Percentiles rank a stretch among this genome's conserved stretches.
Conservation (phyloP, 371 early-diverging fungal species). For the Apophysomyces trapeziformis region DNA sequence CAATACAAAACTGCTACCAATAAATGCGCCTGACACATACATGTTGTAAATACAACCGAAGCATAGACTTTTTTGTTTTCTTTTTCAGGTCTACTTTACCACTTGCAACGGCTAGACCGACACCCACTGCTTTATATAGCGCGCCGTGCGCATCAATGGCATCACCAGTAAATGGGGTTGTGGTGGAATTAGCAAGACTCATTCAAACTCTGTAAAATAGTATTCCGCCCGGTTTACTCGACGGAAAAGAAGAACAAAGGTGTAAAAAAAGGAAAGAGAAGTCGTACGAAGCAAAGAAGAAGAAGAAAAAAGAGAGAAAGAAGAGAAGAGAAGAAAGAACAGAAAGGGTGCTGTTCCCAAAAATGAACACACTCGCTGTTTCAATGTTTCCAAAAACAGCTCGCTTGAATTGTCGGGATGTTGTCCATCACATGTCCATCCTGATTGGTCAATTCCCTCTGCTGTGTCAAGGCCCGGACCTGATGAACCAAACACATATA, state of each 20-base stretch:
- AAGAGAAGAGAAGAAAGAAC: conserved; percentile 14
- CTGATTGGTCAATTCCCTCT: neutral
- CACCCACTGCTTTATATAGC: conserved; percentile 83
- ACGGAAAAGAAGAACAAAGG: neutral
- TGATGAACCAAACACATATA: neutral
- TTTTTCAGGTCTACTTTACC: conserved; percentile 36
- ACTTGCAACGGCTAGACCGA: conserved; percentile 78
- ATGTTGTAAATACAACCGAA: conserved; percentile 2
- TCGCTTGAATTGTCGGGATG: conserved; percentile 15
- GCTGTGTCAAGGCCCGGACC: conserved; percentile 7
- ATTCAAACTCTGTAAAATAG: neutral
- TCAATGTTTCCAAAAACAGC: conserved; percentile 15
- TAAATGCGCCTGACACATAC: conserved; percentile 73
- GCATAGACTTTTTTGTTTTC: neutral
- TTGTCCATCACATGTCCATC: conserved; percentile 14
- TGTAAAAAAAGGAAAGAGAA: neutral
- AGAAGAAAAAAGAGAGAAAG: conserved; percentile 14
- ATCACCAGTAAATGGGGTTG: conserved; percentile 36
- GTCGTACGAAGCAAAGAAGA: neutral
- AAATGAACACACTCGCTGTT: neutral
- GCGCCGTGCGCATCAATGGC: conserved; percentile 38
- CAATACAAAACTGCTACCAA: conserved; percentile 90
- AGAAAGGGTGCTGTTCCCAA: conserved; percentile 5
- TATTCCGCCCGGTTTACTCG: neutral
- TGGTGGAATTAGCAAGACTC: conserved; percentile 17